Evolutionary conservation across 495 filamentous ascomycete species (phyloP).

Genomic region (Ascodesmis nigricans): DNA sequence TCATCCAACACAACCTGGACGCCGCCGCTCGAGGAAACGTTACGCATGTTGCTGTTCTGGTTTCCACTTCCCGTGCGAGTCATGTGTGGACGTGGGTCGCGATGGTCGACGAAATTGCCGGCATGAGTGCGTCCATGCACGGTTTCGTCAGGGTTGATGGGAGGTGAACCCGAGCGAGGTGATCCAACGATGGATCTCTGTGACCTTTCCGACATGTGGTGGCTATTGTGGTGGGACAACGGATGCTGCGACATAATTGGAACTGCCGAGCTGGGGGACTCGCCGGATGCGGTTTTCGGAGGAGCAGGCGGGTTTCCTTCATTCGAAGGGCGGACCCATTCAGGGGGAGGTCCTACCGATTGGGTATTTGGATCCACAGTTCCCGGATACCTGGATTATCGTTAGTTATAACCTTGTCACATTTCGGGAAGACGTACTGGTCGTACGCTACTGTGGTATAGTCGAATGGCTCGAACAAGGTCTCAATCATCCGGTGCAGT

Average conservation of each 20-base stretch:
- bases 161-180: conserved; percentile 19
- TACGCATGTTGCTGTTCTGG: conserved; percentile 31
- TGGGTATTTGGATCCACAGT: conserved; percentile 15
- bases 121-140: conserved; percentile 6
- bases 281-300: no score
- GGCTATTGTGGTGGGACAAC: conserved; percentile 12
- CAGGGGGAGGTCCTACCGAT: conserved; percentile 16
- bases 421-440: conserved; percentile 26
- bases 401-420: no score
- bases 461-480: conserved; percentile 84
- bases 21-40: conserved; percentile 59
- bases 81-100: conserved; percentile 19
- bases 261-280: no score
- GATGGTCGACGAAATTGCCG: conserved; percentile 12
- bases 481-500: conserved; percentile 83
- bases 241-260: conserved; percentile 3
- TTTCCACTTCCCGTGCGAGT: conserved; percentile 21
- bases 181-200: conserved; percentile 18
- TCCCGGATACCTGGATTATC: conserved; percentile 17
- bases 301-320: no score
- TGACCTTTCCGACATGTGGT: conserved; percentile 10
- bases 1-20: conserved; percentile 80
- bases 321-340: conserved; percentile 14
- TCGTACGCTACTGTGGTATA: conserved; percentile 58
- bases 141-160: conserved; percentile 16